Base-by-base conservation (phyloP, 768 basidiomycete species). In the Fibroporia radiculosa region DNA sequence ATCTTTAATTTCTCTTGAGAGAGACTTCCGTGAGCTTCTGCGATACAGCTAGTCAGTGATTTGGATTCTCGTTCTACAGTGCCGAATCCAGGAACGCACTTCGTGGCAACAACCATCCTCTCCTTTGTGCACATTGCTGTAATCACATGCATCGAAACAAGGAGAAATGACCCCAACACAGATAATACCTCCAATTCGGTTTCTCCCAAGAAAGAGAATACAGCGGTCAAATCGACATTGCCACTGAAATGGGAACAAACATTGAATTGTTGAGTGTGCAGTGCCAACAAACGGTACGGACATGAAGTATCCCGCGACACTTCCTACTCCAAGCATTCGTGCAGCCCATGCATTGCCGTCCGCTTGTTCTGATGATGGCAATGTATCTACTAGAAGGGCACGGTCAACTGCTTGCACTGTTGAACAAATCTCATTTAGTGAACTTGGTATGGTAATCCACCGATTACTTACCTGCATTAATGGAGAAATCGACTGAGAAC, bases 281-380 rank as follows among this genome's bases (percentile, higher is more conserved):
- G 18, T 23, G 31, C 36, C 11, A 34, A 45, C 28, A 42, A 32
- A 42, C 31, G 6, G 16, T 26, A 70, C 87, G 53, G 53, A 93
- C 92, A 89, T 71, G 56, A 87, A 95, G 62, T 93, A 95, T 0
- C 92, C 93, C 1, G 80, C 68, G 0, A 95, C 82, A 44, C 86
- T 81, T 10, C 93, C 93, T 22, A 93, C 56, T 1, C 88, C 89
- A 35, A 86, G 66, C 90, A 96, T 93, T n/a, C 85, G 70, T 0
- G 88, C 90, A 0, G 91, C 93, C 93, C 93, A 98, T 0, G 93
- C 93, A 58, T 93, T 96, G 1, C 87, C 93, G 7, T 75, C 68
- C 5, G 92, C 80, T 61, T 98, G 93, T 20, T 78, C 69, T 1
- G 74, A 59, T 0, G 84, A 67, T 0, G 91, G 83, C 3, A 95